phyloP scores from a whole-genome alignment of 192 early-diverging fungal species.

The Coemansia sp. region DNA sequence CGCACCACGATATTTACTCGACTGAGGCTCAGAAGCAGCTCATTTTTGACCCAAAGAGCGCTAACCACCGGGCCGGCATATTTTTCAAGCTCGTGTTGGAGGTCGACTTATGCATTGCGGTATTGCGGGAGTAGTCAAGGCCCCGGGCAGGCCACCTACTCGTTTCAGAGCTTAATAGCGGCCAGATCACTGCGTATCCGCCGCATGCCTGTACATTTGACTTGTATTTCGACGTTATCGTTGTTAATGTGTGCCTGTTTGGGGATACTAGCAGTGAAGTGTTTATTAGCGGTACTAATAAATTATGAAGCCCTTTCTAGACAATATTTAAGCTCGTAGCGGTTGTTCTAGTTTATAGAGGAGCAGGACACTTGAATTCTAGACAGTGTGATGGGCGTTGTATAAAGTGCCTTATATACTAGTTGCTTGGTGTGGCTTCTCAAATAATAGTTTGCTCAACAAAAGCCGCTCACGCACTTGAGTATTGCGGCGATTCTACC shows the following conservation, averaged over 20 bases:
- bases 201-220: slow-evolving; percentile 76
- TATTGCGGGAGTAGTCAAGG: slow-evolving; percentile 94
- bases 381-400: too few species aligned
- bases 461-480: too few species aligned
- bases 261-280: slow-evolving; percentile 90
- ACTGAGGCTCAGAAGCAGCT: slow-evolving; percentile 98
- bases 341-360: slow-evolving; percentile 7
- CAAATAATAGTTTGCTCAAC: too few species aligned
- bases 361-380: slow-evolving; percentile 44
- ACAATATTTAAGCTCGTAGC: too few species aligned
- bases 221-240: slow-evolving; percentile 85
- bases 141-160: slow-evolving; percentile 95
- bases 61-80: slow-evolving; percentile 87
- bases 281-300: slow-evolving; percentile 91
- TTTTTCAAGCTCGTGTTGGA: slow-evolving; percentile 97
- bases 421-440: too few species aligned
- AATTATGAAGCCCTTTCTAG: too few species aligned
- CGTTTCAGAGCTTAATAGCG: slow-evolving; percentile 93
- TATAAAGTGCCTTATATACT: too few species aligned
- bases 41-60: slow-evolving; percentile 96
- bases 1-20: slow-evolving; percentile 99
- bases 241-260: slow-evolving; percentile 97
- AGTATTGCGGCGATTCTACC: too few species aligned
- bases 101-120: slow-evolving; percentile 96
- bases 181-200: slow-evolving; percentile 84